A percentile compares a stretch with the other conserved stretches of the same genome.
Conservation (phyloP, 164 flowering plant genomes). For the Chloranthus sessilifolius region DNA sequence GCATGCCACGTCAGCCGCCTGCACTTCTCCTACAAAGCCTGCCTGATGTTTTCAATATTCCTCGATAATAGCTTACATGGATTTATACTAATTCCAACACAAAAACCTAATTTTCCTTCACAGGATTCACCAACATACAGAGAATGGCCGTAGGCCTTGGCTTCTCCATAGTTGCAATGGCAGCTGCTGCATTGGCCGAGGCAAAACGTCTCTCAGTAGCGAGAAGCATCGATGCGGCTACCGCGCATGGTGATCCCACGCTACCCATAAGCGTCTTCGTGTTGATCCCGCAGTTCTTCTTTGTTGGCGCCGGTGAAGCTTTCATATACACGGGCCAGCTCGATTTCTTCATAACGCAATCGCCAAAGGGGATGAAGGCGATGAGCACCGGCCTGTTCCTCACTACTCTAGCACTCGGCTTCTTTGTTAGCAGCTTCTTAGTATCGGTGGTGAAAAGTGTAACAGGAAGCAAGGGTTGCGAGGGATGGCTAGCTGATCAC, state of each 20-base stretch:
- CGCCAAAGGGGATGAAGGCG: slow-evolving; percentile 95
- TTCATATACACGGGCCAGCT: slow-evolving; percentile 97
- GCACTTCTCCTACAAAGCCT: no score
- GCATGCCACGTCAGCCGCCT: no score
- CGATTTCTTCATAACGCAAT: slow-evolving; percentile 91
- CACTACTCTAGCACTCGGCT: slow-evolving; percentile 83
- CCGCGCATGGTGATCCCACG: slow-evolving; percentile 6
- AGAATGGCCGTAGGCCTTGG: slow-evolving; percentile 68
- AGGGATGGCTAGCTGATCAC: slow-evolving; percentile 73
- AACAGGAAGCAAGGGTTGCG: slow-evolving; percentile 31
- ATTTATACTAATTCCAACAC: no score
- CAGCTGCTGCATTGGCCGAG: slow-evolving; percentile 64
- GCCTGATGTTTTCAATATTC: no score
- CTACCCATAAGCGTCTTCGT: slow-evolving; percentile 69
- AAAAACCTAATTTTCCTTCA: no score
- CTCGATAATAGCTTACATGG: no score
- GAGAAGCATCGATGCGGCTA: slow-evolving; percentile 15
- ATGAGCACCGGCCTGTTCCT: slow-evolving; percentile 99
- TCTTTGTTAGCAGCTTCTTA: slow-evolving; percentile 81
- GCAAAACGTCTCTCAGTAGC: slow-evolving; percentile 64
- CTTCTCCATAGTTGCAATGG: slow-evolving; percentile 74
- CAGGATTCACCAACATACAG: slow-evolving; percentile 80
- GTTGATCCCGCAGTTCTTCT: slow-evolving; percentile 83
- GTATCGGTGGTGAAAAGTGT: slow-evolving; percentile 64
- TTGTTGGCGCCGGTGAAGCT: slow-evolving; percentile 92